Evolutionary conservation across 805 yeast species (phyloP), one percentile per base, ranked within the genome.

Genomic region (Sungouiella blattae): DNA sequence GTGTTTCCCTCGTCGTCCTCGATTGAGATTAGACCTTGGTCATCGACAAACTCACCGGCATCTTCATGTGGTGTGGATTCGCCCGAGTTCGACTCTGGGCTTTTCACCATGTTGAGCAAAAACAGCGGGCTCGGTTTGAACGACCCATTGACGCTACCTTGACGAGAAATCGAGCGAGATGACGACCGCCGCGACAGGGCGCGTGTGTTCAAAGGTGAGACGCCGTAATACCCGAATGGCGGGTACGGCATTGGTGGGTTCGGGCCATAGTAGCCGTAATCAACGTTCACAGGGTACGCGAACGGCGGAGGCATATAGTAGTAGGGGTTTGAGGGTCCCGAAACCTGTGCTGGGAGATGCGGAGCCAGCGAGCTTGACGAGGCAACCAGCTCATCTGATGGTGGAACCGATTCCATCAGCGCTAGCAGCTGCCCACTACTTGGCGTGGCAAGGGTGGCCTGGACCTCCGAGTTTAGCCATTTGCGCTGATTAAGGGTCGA

Each of bases 101-200:
- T 32, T 23, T 34, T 32, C 5, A 55, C 57, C 34, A 58, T 43
- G 30, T 53, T 53, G 52, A 56, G 47, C 7, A 58, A 42, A 29
- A 58, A 58, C 9, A 52, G 58, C 4, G 64, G 62, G 1, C 52
- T 38, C 6, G 49, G 49, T 22, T 45, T 41, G 17, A 39, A 39
- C 17, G 33, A 5, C 20, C 29, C 13, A n/a, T 24, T 24, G 17
- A 16, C 21, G 20, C 20, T 6, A 12, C 6, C 9, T 5, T 25
- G 27, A 16, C 27, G 27, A 9, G 29, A 17, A 11, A 26, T 4
- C 11, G 20, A 16, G 8, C 12, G n/a, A 4, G 20, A 5, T 20
- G 20, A 16, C 29, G 17, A 14, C 21, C 29, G 29, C n/a, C 29
- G 29, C n/a, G 29, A 26, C 21, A 20, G n/a, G 11, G 18, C 6